phyloP scores from a whole-genome alignment of 1,284 basidiomycete species.

The Phlebopus sp. region DNA sequence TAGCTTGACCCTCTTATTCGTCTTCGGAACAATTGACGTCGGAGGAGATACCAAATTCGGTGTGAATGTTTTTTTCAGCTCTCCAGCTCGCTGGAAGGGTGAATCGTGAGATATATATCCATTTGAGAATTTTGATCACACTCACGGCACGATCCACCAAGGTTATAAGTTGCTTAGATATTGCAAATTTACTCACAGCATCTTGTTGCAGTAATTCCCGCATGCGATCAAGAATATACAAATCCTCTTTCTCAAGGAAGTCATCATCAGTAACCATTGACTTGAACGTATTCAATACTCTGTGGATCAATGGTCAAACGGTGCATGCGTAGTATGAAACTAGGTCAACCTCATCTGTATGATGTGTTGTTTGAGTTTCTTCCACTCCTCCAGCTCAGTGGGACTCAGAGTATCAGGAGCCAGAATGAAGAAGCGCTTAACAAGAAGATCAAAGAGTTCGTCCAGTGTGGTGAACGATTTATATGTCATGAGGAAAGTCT shows the following conservation, averaged over 20 bases:
- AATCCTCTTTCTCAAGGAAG: constrained; percentile 78
- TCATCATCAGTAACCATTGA: constrained; percentile 79
- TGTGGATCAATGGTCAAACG: constrained; percentile 29
- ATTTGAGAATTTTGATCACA: constrained; percentile 19
- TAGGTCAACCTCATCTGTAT: constrained; percentile 78
- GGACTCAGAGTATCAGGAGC: constrained; percentile 69
- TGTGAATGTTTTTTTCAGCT: constrained; percentile 49
- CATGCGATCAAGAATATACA: constrained; percentile 74
- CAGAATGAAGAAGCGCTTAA: constrained; percentile 79
- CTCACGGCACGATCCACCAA: constrained; percentile 77
- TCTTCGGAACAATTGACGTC: constrained; percentile 74
- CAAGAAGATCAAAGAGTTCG: constrained; percentile 84
- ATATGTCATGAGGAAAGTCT: constrained; percentile 96
- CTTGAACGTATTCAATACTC: constrained; percentile 82
- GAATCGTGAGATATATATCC: constrained; percentile 18
- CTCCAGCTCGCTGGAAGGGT: constrained; percentile 49
- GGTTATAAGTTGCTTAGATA: constrained; percentile 70
- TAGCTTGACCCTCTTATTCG: constrained; percentile 75
- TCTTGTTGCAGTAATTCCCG: constrained; percentile 75
- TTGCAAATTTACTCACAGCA: constrained; percentile 58
- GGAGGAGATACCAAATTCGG: constrained; percentile 59
- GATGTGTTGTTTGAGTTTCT: constrained; percentile 83
- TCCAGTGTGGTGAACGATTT: constrained; percentile 91
- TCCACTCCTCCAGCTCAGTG: constrained; percentile 79
- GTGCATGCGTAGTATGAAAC: neutral